phyloP scores from a whole-genome alignment of 192 early-diverging fungal species.

The Coemansia aciculifera region DNA sequence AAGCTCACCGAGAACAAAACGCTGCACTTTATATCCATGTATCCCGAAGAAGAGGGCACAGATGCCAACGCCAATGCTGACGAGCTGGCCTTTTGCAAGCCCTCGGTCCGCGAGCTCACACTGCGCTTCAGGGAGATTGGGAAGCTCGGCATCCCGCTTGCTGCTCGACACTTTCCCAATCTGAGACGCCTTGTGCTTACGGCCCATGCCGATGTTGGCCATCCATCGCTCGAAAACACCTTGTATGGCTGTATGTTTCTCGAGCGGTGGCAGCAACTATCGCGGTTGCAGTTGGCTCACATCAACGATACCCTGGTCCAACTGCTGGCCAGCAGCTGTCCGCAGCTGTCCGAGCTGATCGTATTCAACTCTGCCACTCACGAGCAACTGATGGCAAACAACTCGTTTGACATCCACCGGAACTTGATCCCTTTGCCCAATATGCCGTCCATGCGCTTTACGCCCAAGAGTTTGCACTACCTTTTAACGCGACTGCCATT shows the following conservation, averaged over 20 bases:
- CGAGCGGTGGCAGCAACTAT: slow-evolving; percentile 36
- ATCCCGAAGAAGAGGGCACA: slow-evolving; percentile 15
- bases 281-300: slow-evolving; percentile 50
- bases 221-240: slow-evolving; percentile 54
- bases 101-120: slow-evolving; percentile 52
- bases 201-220: slow-evolving; percentile 42
- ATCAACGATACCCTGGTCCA: slow-evolving; percentile 56
- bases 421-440: slow-evolving; percentile 45
- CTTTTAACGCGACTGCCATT: slow-evolving; percentile 42
- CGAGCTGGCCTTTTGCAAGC: slow-evolving; percentile 49
- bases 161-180: slow-evolving; percentile 50
- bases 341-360: slow-evolving; percentile 44
- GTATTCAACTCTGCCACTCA: slow-evolving; percentile 53
- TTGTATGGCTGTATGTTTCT: slow-evolving; percentile 56
- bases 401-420: slow-evolving; percentile 56
- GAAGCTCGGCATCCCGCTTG: slow-evolving; percentile 55
- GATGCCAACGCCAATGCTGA: slow-evolving; percentile 6
- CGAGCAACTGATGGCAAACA: slow-evolving; percentile 47
- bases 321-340: slow-evolving; percentile 50
- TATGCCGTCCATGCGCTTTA: slow-evolving; percentile 53
- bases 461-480: slow-evolving; percentile 54
- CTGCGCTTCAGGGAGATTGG: slow-evolving; percentile 51
- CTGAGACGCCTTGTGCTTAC: slow-evolving; percentile 47
- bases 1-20: slow-evolving; percentile 51
- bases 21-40: slow-evolving; percentile 41